Base-by-base conservation (phyloP, 768 basidiomycete genomes). In the Tricholoma hemisulphureum region DNA sequence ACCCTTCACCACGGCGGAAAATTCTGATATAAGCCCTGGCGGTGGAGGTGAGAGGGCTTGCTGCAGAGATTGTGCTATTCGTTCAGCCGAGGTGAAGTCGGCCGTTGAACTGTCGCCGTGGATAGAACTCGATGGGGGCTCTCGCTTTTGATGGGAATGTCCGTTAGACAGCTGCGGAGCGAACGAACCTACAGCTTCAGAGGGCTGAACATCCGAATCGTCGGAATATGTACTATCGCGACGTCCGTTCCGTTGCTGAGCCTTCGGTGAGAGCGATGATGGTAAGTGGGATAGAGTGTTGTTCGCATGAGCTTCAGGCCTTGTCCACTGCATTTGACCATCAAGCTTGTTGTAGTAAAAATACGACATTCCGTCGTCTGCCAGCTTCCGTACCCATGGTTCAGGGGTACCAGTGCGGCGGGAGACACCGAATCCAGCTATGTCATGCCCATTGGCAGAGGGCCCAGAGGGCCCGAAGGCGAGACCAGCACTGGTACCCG, bases 291-390 rank as follows among this genome's bases (percentile, higher is more conserved):
- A 62, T n/a, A 16, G 1, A 28, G 56, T 49, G 16, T 62, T 52
- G 35, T 55, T 63, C 14, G 31, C 49, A 32, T 51, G 37, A 35
- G 39, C 52, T 57, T 85, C 85, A 37, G 90, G 91, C 31, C 81
- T 74, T 6, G 83, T 84, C 91, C 88, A 91, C 55, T 83, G 84
- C 14, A 86, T 76, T 53, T 82, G 74, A 13, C 88, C 88, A 58
- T 86, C 87, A 21, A 80, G 65, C 61, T 80, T 85, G 77, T 95
- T 95, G 69, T 80, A 69, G 70, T 90, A 95, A 66, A 83, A 92
- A 68, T 89, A 91, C 3, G 88, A 83, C 73, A 83, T 76, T 32
- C 91, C 91, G 63, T 95, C 93, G 65, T 93, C 91, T 21, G 88
- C 88, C 45, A 93, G 77, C 55, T 84, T 84, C 65, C 83, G 83